phyloP scores from a whole-genome alignment of 2,329 filamentous ascomycete genomes.

The Colletotrichum falcatum region DNA sequence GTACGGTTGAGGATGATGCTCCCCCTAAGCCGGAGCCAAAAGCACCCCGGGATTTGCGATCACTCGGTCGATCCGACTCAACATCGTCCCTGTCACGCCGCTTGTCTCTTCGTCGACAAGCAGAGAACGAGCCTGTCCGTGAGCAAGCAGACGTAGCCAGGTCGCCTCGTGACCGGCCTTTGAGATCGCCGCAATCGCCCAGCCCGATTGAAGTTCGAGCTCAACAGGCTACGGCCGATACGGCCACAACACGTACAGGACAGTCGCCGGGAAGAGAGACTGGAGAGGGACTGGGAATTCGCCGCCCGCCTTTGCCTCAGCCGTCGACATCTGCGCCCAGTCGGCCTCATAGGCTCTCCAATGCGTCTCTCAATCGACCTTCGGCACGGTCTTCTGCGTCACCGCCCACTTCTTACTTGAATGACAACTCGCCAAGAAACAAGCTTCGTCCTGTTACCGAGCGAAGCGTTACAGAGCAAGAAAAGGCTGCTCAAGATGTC shows the following conservation, averaged over 20 bases:
- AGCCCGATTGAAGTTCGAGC: constrained; percentile 49
- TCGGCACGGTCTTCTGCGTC: constrained; percentile 50
- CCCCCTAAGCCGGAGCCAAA: constrained; percentile 54
- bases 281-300: constrained; percentile 64
- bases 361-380: constrained; percentile 52
- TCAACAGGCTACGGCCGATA: constrained; percentile 46
- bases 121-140: constrained; percentile 52
- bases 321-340: constrained; percentile 63
- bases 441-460: constrained; percentile 45
- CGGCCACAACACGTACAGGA: constrained; percentile 48
- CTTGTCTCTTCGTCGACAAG: constrained; percentile 56
- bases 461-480: constrained; percentile 66
- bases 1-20: constrained; percentile 81
- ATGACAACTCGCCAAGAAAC: constrained; percentile 50
- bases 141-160: constrained; percentile 51
- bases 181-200: constrained; percentile 55
- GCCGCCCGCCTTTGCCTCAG: constrained; percentile 59
- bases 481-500: constrained; percentile 84
- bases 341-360: constrained; percentile 57
- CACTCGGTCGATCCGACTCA: constrained; percentile 46
- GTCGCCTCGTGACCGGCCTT: constrained; percentile 57
- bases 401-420: constrained; percentile 50
- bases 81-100: constrained; percentile 49
- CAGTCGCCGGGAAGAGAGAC: constrained; percentile 61
- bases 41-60: constrained; percentile 51